A percentile compares a stretch with the other conserved stretches of the same genome.
Evolutionary conservation across 148 eudicot genomes (phyloP).

Genomic region (Rhododendron mucronatum): DNA sequence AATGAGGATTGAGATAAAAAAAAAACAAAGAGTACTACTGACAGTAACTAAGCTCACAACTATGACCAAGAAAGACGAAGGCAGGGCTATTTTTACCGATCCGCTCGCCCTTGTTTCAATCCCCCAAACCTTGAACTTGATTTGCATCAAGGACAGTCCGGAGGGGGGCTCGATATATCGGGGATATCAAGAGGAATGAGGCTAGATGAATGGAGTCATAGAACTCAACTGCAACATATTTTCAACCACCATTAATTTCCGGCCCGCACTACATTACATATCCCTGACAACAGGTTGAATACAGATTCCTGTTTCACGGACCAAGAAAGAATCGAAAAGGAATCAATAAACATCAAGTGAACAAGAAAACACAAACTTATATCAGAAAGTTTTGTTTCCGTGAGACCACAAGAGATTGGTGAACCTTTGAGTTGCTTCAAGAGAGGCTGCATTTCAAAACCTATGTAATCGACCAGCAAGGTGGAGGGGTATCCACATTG

Average conservation of each 20-base stretch:
- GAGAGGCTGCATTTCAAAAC: neutral
- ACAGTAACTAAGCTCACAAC: neutral
- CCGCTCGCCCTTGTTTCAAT: neutral
- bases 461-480: too few relatives aligned
- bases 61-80: neutral
- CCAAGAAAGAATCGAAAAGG: neutral
- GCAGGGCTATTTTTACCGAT: neutral
- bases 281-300: neutral
- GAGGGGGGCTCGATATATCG: neutral
- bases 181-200: too few relatives aligned
- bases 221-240: too few relatives aligned
- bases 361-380: neutral
- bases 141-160: neutral
- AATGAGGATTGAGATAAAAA: too few relatives aligned
- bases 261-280: neutral
- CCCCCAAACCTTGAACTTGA: neutral
- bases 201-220: too few relatives aligned
- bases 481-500: too few relatives aligned
- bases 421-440: neutral
- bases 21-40: too few relatives aligned
- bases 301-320: neutral
- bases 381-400: neutral
- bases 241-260: too few relatives aligned
- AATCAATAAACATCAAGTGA: neutral
- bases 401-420: neutral